Conservation (phyloP, 352 stramenopile genomes). For the Globisporangium paddicum region DNA sequence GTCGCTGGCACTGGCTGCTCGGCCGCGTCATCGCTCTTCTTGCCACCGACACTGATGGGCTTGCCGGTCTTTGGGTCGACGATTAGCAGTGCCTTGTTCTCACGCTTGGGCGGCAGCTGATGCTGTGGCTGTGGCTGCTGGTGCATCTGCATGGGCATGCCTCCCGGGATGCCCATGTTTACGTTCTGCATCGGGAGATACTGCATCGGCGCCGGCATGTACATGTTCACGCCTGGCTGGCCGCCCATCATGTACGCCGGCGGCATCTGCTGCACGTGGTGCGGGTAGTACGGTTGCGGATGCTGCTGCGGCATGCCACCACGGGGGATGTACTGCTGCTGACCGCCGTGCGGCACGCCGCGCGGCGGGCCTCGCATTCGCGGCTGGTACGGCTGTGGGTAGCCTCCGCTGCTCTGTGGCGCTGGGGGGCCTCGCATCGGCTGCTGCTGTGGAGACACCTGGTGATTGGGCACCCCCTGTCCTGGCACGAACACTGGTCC, state of each 20-base stretch:
- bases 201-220: conserved; percentile 22
- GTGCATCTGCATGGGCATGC: conserved; percentile 27
- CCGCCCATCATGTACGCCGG: conserved; percentile 45
- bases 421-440: conserved; percentile 42
- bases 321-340: conserved; percentile 34
- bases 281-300: conserved; percentile 38
- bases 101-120: conserved; percentile 37
- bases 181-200: conserved; percentile 44
- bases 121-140: conserved; percentile 19
- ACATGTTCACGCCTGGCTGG: conserved; percentile 31
- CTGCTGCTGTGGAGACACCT: conserved; percentile 34
- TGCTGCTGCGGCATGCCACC: conserved; percentile 30
- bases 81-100: conserved; percentile 44
- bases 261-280: conserved; percentile 32
- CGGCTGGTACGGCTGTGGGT: conserved; percentile 32
- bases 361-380: conserved; percentile 33
- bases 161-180: conserved; percentile 37
- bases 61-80: conserved; percentile 14
- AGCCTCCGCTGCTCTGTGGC: conserved; percentile 1
- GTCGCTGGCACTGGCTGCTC: background rate
- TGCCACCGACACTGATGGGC: conserved; percentile 1
- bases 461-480: conserved; percentile 11
- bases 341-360: conserved; percentile 26
- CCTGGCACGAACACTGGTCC: conserved; percentile 36
- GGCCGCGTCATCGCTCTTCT: conserved; percentile 7